A percentile compares a stretch with the other conserved stretches of the same genome.
Conservation (phyloP, 345 rosid genomes). For the Boechera divaricarpa region DNA sequence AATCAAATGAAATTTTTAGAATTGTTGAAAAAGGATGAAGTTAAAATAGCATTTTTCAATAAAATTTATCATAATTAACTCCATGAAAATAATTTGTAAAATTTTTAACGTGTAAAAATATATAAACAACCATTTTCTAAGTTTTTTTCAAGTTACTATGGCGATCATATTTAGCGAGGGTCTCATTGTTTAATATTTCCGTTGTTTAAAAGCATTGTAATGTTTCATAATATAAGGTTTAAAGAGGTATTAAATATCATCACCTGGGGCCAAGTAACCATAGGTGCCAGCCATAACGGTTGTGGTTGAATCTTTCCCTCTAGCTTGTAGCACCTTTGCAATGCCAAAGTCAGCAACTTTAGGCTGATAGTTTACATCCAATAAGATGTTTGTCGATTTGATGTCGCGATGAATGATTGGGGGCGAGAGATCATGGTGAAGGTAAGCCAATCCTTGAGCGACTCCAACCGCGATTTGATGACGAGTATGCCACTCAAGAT, state of each 20-base stretch:
- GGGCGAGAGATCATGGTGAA: slow-evolving; percentile 78
- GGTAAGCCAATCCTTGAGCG: slow-evolving; percentile 91
- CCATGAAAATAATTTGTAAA: background rate
- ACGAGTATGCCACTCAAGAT: slow-evolving; percentile 82
- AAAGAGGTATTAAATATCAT: slow-evolving; percentile 24
- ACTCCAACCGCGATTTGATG: slow-evolving; percentile 89
- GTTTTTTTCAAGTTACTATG: background rate
- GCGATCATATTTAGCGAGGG: background rate
- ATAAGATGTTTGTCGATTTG: slow-evolving; percentile 84
- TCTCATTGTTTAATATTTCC: background rate
- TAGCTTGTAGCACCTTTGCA: slow-evolving; percentile 89
- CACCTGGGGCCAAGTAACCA: slow-evolving; percentile 95
- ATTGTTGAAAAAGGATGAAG: background rate
- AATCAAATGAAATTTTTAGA: background rate
- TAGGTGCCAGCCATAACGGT: slow-evolving; percentile 88
- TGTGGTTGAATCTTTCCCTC: slow-evolving; percentile 85
- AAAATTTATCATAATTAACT: background rate
- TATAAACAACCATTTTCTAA: background rate
- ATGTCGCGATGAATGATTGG: slow-evolving; percentile 93
- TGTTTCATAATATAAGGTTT: background rate
- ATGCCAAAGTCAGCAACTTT: slow-evolving; percentile 95
- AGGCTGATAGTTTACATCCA: slow-evolving; percentile 76
- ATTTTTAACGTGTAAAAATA: background rate
- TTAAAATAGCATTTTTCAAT: background rate
- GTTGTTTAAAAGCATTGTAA: background rate